A percentile compares a stretch with the other conserved stretches of the same genome.
Conservation (phyloP, 169 alveolate species). For the Eimeria necatrix region DNA sequence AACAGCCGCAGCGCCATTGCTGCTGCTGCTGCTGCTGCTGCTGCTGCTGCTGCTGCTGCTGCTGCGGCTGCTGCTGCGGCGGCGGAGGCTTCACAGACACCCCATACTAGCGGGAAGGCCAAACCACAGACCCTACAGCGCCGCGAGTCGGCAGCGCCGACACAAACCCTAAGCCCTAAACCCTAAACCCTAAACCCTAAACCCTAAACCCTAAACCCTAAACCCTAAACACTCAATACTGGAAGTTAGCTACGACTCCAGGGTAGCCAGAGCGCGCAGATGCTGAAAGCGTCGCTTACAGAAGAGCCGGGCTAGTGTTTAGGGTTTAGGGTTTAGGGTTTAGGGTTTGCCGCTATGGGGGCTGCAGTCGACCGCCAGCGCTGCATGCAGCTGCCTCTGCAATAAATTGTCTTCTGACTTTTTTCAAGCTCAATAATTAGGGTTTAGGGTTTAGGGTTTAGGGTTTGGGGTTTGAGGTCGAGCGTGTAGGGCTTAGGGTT, state of each 20-base stretch:
- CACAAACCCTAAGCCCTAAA: constrained; percentile 38
- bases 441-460: constrained; percentile 43
- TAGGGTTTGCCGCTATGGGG: constrained; percentile 5
- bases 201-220: constrained; percentile 25
- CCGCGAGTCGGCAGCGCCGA: constrained; percentile 38
- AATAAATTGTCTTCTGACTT: background rate
- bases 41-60: constrained; percentile 24
- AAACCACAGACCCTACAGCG: background rate
- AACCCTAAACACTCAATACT: background rate
- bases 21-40: constrained; percentile 20
- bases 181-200: constrained; percentile 29
- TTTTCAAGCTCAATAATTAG: background rate
- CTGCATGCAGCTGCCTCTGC: background rate
- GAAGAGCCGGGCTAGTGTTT: background rate
- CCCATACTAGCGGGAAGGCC: background rate
- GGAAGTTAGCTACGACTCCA: background rate
- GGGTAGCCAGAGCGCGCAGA: too few relatives aligned
- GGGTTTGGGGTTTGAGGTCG: background rate
- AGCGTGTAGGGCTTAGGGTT: background rate
- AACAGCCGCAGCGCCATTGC: constrained; percentile 40
- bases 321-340: constrained; percentile 36
- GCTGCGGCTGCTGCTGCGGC: background rate
- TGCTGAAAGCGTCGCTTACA: background rate
- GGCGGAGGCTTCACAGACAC: background rate
- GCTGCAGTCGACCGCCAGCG: constrained; percentile 21